Conservation (phyloP, 441 rosid genomes). For the Sinapis alba region DNA sequence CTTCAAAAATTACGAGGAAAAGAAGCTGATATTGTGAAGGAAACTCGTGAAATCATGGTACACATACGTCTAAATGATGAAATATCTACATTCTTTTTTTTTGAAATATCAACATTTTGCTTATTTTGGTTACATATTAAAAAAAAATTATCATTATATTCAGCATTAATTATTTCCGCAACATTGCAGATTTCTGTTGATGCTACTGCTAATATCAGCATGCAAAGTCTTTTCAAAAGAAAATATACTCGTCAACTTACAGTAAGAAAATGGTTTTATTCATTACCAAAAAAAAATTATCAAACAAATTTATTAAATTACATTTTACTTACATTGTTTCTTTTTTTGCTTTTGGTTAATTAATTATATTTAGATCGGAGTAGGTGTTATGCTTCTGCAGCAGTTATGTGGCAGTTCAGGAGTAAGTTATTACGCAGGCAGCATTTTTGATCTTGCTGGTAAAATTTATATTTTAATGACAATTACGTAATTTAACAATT, state of each 20-base stretch:
- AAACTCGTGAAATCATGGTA: slow-evolving; percentile 59
- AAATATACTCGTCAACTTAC: slow-evolving; percentile 53
- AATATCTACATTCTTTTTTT: too few species aligned
- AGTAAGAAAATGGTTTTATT: slow-evolving; percentile 5
- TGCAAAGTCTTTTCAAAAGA: slow-evolving; percentile 33
- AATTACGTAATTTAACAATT: neutral
- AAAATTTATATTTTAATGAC: neutral
- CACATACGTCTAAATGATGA: neutral
- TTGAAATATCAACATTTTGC: neutral
- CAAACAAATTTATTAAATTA: neutral
- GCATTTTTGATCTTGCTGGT: slow-evolving; percentile 50
- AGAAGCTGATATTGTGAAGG: slow-evolving; percentile 45
- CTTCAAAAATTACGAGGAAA: slow-evolving; percentile 52
- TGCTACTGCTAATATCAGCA: slow-evolving; percentile 9
- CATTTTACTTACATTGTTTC: neutral
- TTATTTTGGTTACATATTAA: neutral
- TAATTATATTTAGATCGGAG: slow-evolving; percentile 46
- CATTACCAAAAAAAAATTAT: neutral
- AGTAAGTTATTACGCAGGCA: slow-evolving; percentile 46
- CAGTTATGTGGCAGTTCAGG: slow-evolving; percentile 52
- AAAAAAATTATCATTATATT: neutral
- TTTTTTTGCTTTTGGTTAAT: slow-evolving; percentile 2
- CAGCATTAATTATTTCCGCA: neutral
- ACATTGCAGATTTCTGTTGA: slow-evolving; percentile 32
- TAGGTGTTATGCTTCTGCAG: slow-evolving; percentile 59